These are phyloP conservation scores for Rosa chinensis DNA, from an alignment of 306 rosid genomes.

Conservation along the genomic window DNA sequence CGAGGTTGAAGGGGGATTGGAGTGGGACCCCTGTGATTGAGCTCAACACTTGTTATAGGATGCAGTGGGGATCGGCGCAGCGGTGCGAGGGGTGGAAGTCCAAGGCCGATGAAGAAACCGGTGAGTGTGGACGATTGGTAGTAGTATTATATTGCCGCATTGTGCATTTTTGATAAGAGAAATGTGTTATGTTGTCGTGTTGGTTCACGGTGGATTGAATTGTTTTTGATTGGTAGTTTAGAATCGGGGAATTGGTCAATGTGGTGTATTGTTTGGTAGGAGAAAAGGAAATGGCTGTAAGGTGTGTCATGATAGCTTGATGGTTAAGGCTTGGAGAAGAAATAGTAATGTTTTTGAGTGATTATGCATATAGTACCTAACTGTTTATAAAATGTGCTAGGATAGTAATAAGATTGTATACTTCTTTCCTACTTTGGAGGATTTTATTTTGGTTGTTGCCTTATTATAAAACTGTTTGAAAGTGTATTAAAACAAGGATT, in stretches of 20 bases:
- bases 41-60: constrained; percentile 84
- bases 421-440: not conserved
- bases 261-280: not conserved
- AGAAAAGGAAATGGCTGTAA: not conserved
- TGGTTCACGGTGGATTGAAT: not conserved
- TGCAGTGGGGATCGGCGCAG: constrained; percentile 89
- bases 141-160: not conserved
- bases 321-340: not conserved
- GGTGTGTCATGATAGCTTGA: not conserved
- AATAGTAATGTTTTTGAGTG: not conserved
- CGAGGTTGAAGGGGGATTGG: constrained; percentile 94
- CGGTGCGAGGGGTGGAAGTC: constrained; percentile 96
- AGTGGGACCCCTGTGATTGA: constrained; percentile 85
- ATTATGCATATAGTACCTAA: not conserved
- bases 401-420: not conserved
- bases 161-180: not conserved
- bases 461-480: not conserved
- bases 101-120: constrained; percentile 85
- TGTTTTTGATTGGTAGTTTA: not conserved
- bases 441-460: not conserved
- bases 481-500: not conserved
- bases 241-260: not conserved
- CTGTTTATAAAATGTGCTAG: not conserved
- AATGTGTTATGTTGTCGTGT: not conserved
- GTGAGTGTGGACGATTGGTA: constrained; percentile 17